Evolutionary conservation across 805 yeast species (phyloP).

Genomic region (Teunomyces pallodes): DNA sequence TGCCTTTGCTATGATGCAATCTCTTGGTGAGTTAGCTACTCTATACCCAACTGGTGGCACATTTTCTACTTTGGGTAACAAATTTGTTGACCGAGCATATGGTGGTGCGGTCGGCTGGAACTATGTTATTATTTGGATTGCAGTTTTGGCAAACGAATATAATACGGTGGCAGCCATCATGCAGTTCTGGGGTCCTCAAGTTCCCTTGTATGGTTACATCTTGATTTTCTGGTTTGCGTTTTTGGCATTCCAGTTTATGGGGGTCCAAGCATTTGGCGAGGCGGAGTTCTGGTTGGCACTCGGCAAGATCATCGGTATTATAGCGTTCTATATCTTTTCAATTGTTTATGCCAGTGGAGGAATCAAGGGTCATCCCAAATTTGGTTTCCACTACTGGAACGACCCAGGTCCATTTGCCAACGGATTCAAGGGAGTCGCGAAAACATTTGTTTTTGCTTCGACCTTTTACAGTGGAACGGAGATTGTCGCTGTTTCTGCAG

Average conservation of each 20-base stretch:
- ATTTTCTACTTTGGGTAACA: constrained; percentile 51
- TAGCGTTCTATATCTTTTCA: constrained; percentile 51
- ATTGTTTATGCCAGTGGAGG: constrained; percentile 47
- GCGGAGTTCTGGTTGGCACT: constrained; percentile 54
- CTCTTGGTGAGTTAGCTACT: constrained; percentile 56
- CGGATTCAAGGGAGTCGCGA: constrained; percentile 56
- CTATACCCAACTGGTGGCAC: constrained; percentile 51
- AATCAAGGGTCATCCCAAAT: constrained; percentile 33
- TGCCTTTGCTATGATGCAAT: constrained; percentile 54
- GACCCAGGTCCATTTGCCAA: constrained; percentile 41
- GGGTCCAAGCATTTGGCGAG: constrained; percentile 57
- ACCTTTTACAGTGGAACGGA: constrained; percentile 61
- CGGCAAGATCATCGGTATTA: constrained; percentile 44
- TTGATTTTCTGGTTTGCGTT: constrained; percentile 53
- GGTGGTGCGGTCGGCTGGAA: constrained; percentile 57
- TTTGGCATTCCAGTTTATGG: constrained; percentile 48
- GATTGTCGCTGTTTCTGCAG: constrained; percentile 56
- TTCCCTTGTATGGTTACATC: constrained; percentile 56
- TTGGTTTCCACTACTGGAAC: constrained; percentile 44
- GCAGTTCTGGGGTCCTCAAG: constrained; percentile 48
- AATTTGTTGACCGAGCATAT: constrained; percentile 51
- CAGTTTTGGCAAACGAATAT: constrained; percentile 54
- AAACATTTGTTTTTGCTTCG: constrained; percentile 57
- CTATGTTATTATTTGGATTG: constrained; percentile 56
- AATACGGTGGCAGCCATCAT: constrained; percentile 51